phyloP scores from a whole-genome alignment of 225 moss, liverwort and hornwort genomes.

The Neckera pumila region DNA sequence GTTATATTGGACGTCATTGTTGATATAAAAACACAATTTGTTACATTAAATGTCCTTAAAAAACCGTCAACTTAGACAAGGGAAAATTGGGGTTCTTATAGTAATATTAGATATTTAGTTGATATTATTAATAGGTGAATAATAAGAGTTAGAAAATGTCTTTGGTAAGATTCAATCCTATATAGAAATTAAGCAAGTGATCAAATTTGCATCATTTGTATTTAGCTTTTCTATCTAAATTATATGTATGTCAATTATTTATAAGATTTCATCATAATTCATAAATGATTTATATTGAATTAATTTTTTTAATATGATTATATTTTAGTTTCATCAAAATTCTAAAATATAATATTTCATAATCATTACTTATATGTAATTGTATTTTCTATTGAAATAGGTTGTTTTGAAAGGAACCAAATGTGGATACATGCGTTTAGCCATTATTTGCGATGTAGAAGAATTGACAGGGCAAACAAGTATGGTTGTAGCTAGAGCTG shows the following conservation, averaged over 20 bases:
- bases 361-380: neutral
- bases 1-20: too few species aligned
- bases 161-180: neutral
- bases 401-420: conserved; percentile 54
- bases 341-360: neutral
- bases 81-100: too few species aligned
- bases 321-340: neutral
- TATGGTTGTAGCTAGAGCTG: conserved; percentile 57
- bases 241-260: neutral
- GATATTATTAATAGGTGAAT: neutral
- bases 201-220: neutral
- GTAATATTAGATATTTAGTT: too few species aligned
- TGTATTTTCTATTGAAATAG: neutral
- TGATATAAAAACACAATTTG: too few species aligned
- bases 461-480: conserved; percentile 46
- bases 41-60: too few species aligned
- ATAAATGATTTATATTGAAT: too few species aligned
- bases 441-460: conserved; percentile 67
- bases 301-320: too few species aligned
- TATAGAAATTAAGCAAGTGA: neutral
- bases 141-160: neutral
- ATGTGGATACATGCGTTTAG: conserved; percentile 59
- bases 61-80: too few species aligned
- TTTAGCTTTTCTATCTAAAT: neutral
- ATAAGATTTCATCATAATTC: neutral